Evolutionary conservation across 139 green algal species (phyloP), one percentile per base, ranked within the genome.

Genomic region (Yamagishiella unicocca): DNA sequence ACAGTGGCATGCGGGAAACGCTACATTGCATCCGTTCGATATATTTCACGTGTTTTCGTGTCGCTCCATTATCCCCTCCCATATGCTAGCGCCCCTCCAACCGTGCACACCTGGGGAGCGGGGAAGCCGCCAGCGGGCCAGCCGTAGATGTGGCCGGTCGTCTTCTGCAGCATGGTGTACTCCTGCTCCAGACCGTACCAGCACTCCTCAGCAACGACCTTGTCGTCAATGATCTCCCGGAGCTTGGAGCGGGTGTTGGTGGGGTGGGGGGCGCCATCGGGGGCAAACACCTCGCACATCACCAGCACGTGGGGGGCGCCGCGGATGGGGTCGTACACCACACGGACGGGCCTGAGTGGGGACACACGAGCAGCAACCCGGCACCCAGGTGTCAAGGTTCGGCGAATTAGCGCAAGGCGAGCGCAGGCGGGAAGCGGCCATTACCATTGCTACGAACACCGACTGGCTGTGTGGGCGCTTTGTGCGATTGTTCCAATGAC

Each of bases 171-270:
- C 95, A 98, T 97, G 78, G 96, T 97, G 94, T 98, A 98, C 93
- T 97, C 95, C 91, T 98, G 96, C 95, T 98, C 96, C 84, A 98
- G 96, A 62, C 96, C 96, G 84, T 96, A 98, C 80, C 96, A 92
- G 74, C 87, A 89, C 29, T 94, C 93, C 87, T 96, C 91, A 22
- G 81, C 73, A 37, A 46, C 22, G 25, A 87, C 81, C 68, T 95
- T 92, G 82, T 96, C 93, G 54, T 93, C 93, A 40, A 98, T 84
- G n/a, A 97, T 79, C 12, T 95, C 94, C 2, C 86, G 87, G 33
- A 99, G 90, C 90, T 93, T 93, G 68, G 95, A 90, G 75, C 97
- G 94, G 33, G 96, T 97, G 94, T 99, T 99, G 90, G 94, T 97
- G 55, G 87, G 86, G 90, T 98, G 95, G 66, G 96, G 94, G 12